Evolutionary conservation across 768 basidiomycete genomes (phyloP), one percentile per base, ranked within the genome.

Genomic region (Dacryopinax primogenitus): DNA sequence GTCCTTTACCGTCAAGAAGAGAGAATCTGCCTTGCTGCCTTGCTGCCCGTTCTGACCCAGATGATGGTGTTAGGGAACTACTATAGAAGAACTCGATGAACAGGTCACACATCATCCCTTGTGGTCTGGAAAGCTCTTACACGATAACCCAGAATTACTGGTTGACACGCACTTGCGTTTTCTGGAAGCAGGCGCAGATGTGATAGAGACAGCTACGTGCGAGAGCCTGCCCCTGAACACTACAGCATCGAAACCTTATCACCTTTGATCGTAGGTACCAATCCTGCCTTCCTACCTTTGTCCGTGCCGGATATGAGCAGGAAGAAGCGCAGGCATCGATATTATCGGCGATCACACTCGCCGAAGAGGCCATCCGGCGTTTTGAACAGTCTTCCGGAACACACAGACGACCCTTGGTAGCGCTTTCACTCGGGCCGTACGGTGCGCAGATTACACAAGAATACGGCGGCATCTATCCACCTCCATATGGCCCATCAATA

Each of bases 201-300:
- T 89, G 15, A 81, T 92, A 30, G 77, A 83, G 63, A 87, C 89
- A 0, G 77, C 84, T 1, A 88, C 88, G 89, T 89, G 70, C n/a
- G n/a, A n/a, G n/a, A 66, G 79, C 70, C 13, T 6, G 28, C 26
- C 21, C 58, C 13, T 32, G 26, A 26, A 28, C 18, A 18, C 6
- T 32, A 30, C 13, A 30, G 15, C 6, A 58, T 58, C 51, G 51
- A 15, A 58, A 58, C 51, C 51, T 58, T 58, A 58, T 58, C 51
- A 30, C 4, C 51, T 11, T 58, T 30, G 6, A 58, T 30, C 1
- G 23, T 63, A 90, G 86, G 41, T 89, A 90, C 70, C 87, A 90
- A 75, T 83, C 82, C 65, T 80, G 85, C 3, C 77, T 78, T 58
- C 73, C 74, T 35, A 83, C 84, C 0, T 85, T 85, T 69, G 74